phyloP scores from a whole-genome alignment of 805 yeast genomes.

The Barnettozyma wickerhamii region DNA sequence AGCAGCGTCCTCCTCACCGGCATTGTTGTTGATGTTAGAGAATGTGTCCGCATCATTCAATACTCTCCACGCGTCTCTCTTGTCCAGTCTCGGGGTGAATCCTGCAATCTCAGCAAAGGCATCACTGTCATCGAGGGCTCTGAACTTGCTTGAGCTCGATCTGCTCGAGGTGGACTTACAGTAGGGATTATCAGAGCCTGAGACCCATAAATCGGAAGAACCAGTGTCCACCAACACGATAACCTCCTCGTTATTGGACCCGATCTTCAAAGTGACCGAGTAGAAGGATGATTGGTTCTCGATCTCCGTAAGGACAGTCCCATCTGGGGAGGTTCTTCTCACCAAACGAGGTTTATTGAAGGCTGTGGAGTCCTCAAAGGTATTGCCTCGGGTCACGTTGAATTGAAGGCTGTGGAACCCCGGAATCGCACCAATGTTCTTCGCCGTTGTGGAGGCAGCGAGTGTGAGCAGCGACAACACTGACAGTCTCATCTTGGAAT shows the following conservation, averaged over 20 bases:
- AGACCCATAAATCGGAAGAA: slow-evolving; percentile 33
- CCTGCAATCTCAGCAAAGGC: background rate
- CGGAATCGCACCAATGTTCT: slow-evolving; percentile 8
- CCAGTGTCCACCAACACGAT: slow-evolving; percentile 32
- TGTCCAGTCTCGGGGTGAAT: background rate
- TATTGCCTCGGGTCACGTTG: slow-evolving; percentile 16
- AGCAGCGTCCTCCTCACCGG: background rate
- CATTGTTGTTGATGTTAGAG: background rate
- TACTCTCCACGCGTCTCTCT: slow-evolving; percentile 11
- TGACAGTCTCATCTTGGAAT: slow-evolving; percentile 4
- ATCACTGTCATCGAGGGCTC: slow-evolving; percentile 5
- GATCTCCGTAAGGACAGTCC: slow-evolving; percentile 3
- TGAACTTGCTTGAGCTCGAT: slow-evolving; percentile 1
- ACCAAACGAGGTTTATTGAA: slow-evolving; percentile 4
- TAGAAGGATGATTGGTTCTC: slow-evolving; percentile 10
- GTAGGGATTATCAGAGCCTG: slow-evolving; percentile 25
- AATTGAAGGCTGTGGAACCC: slow-evolving; percentile 16
- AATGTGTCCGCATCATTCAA: slow-evolving; percentile 6
- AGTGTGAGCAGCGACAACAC: slow-evolving; percentile 3
- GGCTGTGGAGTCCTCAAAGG: slow-evolving; percentile 12
- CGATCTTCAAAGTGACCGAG: slow-evolving; percentile 11
- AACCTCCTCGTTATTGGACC: slow-evolving; percentile 17
- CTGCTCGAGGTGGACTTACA: slow-evolving; percentile 15
- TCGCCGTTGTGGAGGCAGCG: slow-evolving; percentile 10
- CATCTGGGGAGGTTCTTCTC: slow-evolving; percentile 1